phyloP scores from a whole-genome alignment of 495 filamentous ascomycete genomes.

The Lasiosphaeriaceae sp. region DNA sequence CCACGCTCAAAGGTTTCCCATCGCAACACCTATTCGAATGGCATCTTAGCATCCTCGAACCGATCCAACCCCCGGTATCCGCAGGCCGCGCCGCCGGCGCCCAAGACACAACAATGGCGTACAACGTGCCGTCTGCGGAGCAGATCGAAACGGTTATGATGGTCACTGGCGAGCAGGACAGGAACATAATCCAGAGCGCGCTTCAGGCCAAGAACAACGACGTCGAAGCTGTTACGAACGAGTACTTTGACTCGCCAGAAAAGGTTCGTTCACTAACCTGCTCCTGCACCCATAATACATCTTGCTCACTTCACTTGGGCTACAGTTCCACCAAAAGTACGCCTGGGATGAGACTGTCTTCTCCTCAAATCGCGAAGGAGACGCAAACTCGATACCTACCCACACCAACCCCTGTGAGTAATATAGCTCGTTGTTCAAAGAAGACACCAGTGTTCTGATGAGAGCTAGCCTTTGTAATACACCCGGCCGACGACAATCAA shows the following conservation, averaged over 20 bases:
- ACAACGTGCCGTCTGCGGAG: neutral
- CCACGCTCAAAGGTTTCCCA: neutral
- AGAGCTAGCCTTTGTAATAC: slow-evolving; percentile 52
- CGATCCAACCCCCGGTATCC: neutral
- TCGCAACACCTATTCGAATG: neutral
- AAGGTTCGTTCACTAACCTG: slow-evolving; percentile 27
- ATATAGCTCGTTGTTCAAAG: neutral
- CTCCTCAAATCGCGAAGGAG: slow-evolving; percentile 41
- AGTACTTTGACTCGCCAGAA: slow-evolving; percentile 40
- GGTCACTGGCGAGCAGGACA: slow-evolving; percentile 13
- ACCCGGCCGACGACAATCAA: slow-evolving; percentile 45
- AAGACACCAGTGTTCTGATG: slow-evolving; percentile 12
- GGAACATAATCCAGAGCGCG: slow-evolving; percentile 6
- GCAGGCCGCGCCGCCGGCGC: slow-evolving; percentile 1
- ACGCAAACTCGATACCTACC: neutral
- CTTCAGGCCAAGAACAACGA: slow-evolving; percentile 41
- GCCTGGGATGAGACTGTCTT: slow-evolving; percentile 48
- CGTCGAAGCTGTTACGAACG: slow-evolving; percentile 38
- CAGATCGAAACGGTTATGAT: slow-evolving; percentile 13
- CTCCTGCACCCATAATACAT: neutral
- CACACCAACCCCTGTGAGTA: slow-evolving; percentile 6
- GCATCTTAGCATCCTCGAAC: slow-evolving; percentile 1
- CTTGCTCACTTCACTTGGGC: slow-evolving; percentile 6
- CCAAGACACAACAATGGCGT: slow-evolving; percentile 14
- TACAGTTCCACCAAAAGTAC: slow-evolving; percentile 32